These are phyloP conservation scores for Trypanosomatidae sp. DNA, from an alignment of 208 protist species.

Conservation along the genomic window DNA sequence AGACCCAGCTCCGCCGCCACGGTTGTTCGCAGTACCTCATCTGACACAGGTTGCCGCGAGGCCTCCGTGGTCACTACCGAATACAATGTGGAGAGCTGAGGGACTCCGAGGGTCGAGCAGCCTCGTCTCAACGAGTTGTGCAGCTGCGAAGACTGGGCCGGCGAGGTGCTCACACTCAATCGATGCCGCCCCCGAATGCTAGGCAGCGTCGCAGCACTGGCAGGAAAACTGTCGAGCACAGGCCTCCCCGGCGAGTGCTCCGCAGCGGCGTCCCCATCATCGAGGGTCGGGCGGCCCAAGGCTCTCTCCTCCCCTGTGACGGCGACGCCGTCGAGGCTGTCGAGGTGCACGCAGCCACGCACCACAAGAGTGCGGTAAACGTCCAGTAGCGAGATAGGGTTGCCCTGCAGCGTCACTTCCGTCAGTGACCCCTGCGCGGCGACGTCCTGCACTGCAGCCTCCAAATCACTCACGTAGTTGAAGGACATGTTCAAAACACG, in stretches of 20 bases:
- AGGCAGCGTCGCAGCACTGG: neutral
- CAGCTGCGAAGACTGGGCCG: neutral
- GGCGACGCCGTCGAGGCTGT: constrained; percentile 53
- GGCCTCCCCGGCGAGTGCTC: neutral
- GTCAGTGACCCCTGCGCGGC: constrained; percentile 40
- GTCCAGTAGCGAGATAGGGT: constrained; percentile 69
- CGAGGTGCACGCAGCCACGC: constrained; percentile 45
- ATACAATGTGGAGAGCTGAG: neutral
- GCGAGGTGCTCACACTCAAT: neutral
- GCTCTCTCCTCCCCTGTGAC: constrained; percentile 42
- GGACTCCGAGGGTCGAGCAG: neutral
- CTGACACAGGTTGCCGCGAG: neutral
- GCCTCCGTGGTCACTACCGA: neutral
- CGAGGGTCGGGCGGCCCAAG: constrained; percentile 6
- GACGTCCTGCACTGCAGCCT: constrained; percentile 32
- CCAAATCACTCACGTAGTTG: constrained; percentile 59
- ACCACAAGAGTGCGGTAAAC: constrained; percentile 52
- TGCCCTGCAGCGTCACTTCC: constrained; percentile 67
- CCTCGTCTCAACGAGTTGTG: neutral
- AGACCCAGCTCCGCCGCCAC: constrained; percentile 44
- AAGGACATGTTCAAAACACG: constrained; percentile 64
- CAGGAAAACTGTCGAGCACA: neutral
- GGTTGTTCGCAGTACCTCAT: constrained; percentile 22
- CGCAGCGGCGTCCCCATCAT: neutral
- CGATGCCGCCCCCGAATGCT: neutral